Evolutionary conservation across 2,329 filamentous ascomycete species (phyloP).

Genomic region (Talaromyces islandicus): DNA sequence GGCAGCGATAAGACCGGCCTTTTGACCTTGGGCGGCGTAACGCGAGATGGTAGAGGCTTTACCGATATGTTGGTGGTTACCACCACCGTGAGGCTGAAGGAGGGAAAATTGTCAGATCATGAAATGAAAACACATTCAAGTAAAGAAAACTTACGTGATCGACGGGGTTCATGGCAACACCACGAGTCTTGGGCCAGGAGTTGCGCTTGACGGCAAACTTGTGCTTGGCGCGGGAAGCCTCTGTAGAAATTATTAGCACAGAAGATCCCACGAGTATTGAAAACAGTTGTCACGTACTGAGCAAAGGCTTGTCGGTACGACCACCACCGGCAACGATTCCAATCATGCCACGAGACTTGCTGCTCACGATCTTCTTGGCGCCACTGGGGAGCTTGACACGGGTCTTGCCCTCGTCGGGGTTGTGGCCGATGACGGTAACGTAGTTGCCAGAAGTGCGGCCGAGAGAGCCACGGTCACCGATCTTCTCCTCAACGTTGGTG

Average conservation of each 20-base stretch:
- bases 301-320: constrained; percentile 98
- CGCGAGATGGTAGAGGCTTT: constrained; percentile 99
- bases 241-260: constrained; percentile 50
- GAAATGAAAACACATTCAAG: background rate
- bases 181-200: constrained; percentile 99
- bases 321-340: constrained; percentile 99
- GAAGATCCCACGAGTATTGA: background rate
- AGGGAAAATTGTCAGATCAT: constrained; percentile 16
- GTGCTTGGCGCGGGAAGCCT: constrained; percentile 99
- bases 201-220: constrained; percentile 99
- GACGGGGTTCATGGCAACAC: constrained; percentile 99
- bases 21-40: constrained; percentile 97
- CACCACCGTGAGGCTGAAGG: constrained; percentile 78
- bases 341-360: constrained; percentile 92
- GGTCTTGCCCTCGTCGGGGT: constrained; percentile 98
- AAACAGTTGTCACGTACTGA: constrained; percentile 55
- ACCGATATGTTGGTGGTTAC: constrained; percentile 99
- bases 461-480: constrained; percentile 91
- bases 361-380: constrained; percentile 98
- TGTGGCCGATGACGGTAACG: constrained; percentile 95
- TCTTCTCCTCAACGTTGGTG: constrained; percentile 98
- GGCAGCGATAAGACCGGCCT: constrained; percentile 99
- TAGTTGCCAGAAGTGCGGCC: constrained; percentile 99
- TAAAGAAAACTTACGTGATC: constrained; percentile 65
- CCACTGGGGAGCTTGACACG: constrained; percentile 98